Evolutionary conservation across 1,284 basidiomycete genomes (phyloP).

Genomic region (Moniliophthora roreri): DNA sequence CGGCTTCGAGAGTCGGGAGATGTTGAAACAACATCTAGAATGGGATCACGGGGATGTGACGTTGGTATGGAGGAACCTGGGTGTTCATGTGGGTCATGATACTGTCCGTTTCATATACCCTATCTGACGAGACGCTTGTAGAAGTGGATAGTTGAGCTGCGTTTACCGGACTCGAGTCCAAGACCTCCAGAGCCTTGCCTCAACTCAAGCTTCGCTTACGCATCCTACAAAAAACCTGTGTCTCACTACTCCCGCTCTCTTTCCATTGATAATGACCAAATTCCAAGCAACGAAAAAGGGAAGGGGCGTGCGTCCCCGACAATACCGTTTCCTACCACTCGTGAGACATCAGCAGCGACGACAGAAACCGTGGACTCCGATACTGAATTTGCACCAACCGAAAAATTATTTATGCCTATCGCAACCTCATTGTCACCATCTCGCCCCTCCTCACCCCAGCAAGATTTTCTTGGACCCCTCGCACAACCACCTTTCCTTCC

Average conservation of each 20-base stretch:
- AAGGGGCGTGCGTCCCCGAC: background rate
- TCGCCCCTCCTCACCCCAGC: conserved; percentile 39
- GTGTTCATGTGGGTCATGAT: conserved; percentile 7
- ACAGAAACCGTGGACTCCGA: too few species aligned
- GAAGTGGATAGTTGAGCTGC: background rate
- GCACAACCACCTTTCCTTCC: conserved; percentile 54
- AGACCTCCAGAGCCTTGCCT: too few species aligned
- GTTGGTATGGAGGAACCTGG: conserved; percentile 39
- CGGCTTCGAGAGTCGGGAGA: conserved; percentile 43
- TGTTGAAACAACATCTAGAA: conserved; percentile 53
- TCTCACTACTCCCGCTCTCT: too few species aligned
- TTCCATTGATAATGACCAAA: too few species aligned
- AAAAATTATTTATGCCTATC: background rate
- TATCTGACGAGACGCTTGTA: background rate
- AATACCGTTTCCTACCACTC: conserved; percentile 14
- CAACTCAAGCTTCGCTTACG: background rate
- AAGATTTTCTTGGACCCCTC: conserved; percentile 50
- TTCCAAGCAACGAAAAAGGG: background rate
- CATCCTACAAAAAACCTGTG: background rate
- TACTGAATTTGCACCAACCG: background rate
- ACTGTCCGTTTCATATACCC: conserved; percentile 18
- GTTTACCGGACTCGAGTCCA: background rate
- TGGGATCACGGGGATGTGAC: conserved; percentile 53
- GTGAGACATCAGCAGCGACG: background rate
- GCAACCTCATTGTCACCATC: conserved; percentile 17